phyloP scores from a whole-genome alignment of 495 filamentous ascomycete species.

The Beverwykella pulmonaria region DNA sequence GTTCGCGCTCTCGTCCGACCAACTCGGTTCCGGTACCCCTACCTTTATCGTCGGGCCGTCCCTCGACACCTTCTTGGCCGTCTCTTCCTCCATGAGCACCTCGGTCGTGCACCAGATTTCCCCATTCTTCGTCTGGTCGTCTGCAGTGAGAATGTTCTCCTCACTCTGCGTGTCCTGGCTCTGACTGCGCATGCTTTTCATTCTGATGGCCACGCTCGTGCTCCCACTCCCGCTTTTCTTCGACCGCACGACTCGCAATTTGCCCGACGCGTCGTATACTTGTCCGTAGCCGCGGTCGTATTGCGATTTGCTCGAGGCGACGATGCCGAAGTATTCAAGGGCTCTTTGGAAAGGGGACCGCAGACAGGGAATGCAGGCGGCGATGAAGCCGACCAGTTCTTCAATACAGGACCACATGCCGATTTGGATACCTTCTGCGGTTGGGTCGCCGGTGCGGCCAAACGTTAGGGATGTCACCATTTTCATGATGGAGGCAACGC shows the following conservation, averaged over 20 bases:
- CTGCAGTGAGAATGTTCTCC: slow-evolving; percentile 12
- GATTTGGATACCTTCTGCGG: slow-evolving; percentile 10
- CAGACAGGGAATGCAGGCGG: slow-evolving; percentile 19
- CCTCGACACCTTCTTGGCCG: not conserved
- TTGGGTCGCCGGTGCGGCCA: slow-evolving; percentile 4
- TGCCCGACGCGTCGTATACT: slow-evolving; percentile 10
- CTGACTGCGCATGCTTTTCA: slow-evolving; percentile 10
- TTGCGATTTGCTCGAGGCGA: not conserved
- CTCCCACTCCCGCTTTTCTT: not conserved
- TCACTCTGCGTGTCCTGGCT: slow-evolving; percentile 11
- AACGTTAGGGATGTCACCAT: not conserved
- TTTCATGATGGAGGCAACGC: slow-evolving; percentile 41
- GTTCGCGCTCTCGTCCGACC: not conserved
- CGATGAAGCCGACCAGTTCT: slow-evolving; percentile 17
- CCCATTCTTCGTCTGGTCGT: not conserved
- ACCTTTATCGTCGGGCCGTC: not conserved
- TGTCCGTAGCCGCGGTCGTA: slow-evolving; percentile 16
- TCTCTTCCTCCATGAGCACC: slow-evolving; percentile 9
- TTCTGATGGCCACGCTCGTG: not conserved
- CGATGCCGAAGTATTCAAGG: slow-evolving; percentile 16
- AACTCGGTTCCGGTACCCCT: not conserved
- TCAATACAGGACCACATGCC: slow-evolving; percentile 25
- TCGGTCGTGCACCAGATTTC: slow-evolving; percentile 30
- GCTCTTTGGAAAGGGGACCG: slow-evolving; percentile 17
- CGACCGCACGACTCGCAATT: not conserved